phyloP scores from a whole-genome alignment of 805 yeast genomes.

The Candida rishiriensis region DNA sequence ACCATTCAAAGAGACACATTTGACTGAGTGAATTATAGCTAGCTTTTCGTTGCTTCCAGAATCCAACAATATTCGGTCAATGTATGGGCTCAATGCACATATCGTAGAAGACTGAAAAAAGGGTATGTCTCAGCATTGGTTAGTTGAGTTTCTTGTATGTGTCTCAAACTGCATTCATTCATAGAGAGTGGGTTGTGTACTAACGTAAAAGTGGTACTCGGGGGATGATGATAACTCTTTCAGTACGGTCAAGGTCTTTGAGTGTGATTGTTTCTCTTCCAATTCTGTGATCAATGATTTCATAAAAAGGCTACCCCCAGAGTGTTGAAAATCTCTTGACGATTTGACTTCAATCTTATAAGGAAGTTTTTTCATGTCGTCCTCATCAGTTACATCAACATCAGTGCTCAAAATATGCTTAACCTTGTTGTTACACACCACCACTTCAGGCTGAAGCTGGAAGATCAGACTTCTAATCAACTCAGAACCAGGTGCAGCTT shows the following conservation, averaged over 20 bases:
- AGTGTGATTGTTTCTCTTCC: background rate
- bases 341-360: constrained; percentile 10
- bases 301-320: constrained; percentile 8
- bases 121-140: too few species aligned
- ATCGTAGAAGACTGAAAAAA: constrained; percentile 4
- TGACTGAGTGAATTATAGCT: constrained; percentile 5
- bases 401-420: constrained; percentile 2
- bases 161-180: background rate
- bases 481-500: background rate
- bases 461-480: background rate
- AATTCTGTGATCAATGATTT: constrained; percentile 3
- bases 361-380: background rate
- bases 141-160: background rate
- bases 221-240: constrained; percentile 1
- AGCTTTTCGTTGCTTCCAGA: background rate
- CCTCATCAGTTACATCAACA: background rate
- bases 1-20: constrained; percentile 3
- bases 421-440: constrained; percentile 8
- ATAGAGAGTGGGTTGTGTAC: background rate
- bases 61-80: constrained; percentile 4
- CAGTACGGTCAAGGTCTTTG: background rate
- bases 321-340: constrained; percentile 8
- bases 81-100: constrained; percentile 5
- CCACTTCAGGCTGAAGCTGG: constrained; percentile 2
- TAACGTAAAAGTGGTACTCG: constrained; percentile 6